Conservation (phyloP, 2,329 filamentous ascomycete genomes). For the Stagonosporopsis vannaccii region DNA sequence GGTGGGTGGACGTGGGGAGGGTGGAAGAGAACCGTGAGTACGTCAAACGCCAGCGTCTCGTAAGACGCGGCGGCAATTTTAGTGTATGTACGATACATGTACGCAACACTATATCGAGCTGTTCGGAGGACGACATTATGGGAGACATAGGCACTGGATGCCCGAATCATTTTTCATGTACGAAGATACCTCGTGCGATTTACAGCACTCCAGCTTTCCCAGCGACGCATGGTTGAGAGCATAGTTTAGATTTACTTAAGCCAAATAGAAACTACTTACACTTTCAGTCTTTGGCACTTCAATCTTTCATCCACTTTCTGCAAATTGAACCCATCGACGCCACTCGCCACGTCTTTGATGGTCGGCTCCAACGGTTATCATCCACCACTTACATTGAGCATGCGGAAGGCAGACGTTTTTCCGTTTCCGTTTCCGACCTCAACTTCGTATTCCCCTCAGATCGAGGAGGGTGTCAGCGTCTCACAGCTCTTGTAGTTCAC, state of each 20-base stretch:
- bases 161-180: conserved; percentile 8
- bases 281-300: neutral
- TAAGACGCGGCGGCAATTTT: neutral
- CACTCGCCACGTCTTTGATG: neutral
- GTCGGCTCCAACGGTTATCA: neutral
- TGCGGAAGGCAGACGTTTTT: neutral
- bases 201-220: conserved; percentile 9
- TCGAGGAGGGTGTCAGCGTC: too few species aligned
- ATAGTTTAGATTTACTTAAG: conserved; percentile 7
- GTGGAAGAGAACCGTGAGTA: conserved; percentile 46
- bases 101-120: neutral
- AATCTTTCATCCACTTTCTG: neutral
- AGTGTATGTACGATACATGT: conserved; percentile 3
- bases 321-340: neutral
- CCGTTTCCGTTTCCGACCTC: neutral
- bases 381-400: neutral
- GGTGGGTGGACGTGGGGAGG: conserved; percentile 45
- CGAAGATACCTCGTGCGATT: conserved; percentile 11
- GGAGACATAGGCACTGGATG: conserved; percentile 8
- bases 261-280: conserved; percentile 8
- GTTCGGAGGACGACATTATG: conserved; percentile 1
- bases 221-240: conserved; percentile 14
- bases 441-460: neutral
- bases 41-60: conserved; percentile 10
- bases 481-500: neutral